phyloP scores from a whole-genome alignment of 768 basidiomycete genomes.

The Tulasnella sp. region DNA sequence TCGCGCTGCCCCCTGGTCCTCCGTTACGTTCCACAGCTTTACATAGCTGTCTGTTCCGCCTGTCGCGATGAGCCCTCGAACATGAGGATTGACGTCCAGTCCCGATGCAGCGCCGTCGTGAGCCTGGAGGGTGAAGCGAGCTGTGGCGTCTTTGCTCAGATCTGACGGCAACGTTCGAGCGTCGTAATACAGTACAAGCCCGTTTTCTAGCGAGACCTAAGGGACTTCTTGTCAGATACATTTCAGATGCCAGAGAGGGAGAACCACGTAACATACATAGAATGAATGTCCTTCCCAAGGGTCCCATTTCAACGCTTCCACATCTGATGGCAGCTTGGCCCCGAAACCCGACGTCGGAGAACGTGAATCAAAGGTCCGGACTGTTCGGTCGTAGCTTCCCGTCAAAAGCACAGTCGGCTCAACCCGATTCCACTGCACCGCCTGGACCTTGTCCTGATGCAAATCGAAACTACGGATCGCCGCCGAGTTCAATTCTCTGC shows the following conservation, averaged over 20 bases:
- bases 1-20: conserved; percentile 55
- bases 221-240: not conserved
- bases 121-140: conserved; percentile 81
- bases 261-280: conserved; percentile 45
- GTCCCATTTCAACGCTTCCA: conserved; percentile 92
- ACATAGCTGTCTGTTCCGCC: conserved; percentile 81
- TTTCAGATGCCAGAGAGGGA: not conserved
- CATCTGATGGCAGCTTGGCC: conserved; percentile 80
- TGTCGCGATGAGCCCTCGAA: conserved; percentile 83
- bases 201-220: conserved; percentile 91
- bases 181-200: conserved; percentile 86
- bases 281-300: conserved; percentile 83
- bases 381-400: conserved; percentile 89
- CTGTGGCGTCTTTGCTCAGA: conserved; percentile 48
- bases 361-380: conserved; percentile 87
- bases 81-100: conserved; percentile 81
- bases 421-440: conserved; percentile 86
- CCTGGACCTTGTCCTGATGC: conserved; percentile 91
- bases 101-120: conserved; percentile 87
- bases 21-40: conserved; percentile 79
- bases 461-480: conserved; percentile 79
- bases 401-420: conserved; percentile 86
- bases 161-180: conserved; percentile 68
- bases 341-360: conserved; percentile 73
- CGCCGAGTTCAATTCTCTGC: conserved; percentile 35